Conservation (phyloP, 768 basidiomycete species). For the Phlebiopsis flavidoalba region DNA sequence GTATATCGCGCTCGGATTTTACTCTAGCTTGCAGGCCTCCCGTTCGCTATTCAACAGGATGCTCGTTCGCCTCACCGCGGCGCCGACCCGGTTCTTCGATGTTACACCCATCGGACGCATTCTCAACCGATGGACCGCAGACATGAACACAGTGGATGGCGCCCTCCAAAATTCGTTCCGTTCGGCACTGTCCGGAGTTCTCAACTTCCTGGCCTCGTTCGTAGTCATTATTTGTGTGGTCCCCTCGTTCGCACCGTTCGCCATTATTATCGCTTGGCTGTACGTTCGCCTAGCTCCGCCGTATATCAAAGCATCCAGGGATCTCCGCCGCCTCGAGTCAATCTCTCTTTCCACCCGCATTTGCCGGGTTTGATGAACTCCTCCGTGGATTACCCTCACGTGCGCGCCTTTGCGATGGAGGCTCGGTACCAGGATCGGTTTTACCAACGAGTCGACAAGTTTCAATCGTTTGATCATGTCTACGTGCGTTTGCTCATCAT, state of each 20-base stretch:
- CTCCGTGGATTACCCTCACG: constrained; percentile 60
- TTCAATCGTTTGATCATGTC: constrained; percentile 67
- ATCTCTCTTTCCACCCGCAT: constrained; percentile 66
- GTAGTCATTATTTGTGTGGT: constrained; percentile 57
- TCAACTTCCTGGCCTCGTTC: constrained; percentile 62
- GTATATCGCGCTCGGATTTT: constrained; percentile 60
- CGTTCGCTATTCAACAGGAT: constrained; percentile 53
- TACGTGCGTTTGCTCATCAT: constrained; percentile 41
- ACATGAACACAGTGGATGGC: constrained; percentile 72
- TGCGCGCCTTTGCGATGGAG: constrained; percentile 72
- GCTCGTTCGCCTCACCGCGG: constrained; percentile 50
- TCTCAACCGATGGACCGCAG: constrained; percentile 69
- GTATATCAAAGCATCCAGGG: constrained; percentile 58
- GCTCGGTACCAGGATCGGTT: constrained; percentile 59
- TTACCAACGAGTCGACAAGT: constrained; percentile 53
- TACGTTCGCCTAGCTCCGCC: constrained; percentile 60
- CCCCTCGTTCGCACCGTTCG: constrained; percentile 62
- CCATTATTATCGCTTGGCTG: constrained; percentile 61
- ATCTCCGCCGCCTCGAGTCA: constrained; percentile 62
- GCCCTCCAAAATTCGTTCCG: constrained; percentile 53
- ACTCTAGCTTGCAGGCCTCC: constrained; percentile 63
- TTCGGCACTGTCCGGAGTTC: constrained; percentile 47
- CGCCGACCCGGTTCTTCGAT: constrained; percentile 69
- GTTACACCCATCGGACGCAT: constrained; percentile 73
- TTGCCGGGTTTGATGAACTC: constrained; percentile 70